These are phyloP conservation scores for Paecilomyces formosus DNA, from an alignment of 2,329 filamentous ascomycete species.

Conservation along the genomic window DNA sequence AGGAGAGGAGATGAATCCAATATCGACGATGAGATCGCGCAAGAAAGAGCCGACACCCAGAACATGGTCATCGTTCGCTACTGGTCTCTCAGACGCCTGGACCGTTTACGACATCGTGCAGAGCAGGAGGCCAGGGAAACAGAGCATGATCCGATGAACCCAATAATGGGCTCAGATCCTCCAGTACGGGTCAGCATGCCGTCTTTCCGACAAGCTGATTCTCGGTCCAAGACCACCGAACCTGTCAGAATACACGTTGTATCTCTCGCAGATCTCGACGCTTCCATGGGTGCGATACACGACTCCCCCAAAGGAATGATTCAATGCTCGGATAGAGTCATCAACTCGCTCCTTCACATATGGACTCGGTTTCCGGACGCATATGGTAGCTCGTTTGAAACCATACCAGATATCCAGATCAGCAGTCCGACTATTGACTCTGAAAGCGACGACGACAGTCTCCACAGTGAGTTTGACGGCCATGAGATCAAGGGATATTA, in stretches of 20 bases:
- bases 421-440: slow-evolving; percentile 13
- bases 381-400: slow-evolving; percentile 6
- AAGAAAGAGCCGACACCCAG: slow-evolving; percentile 35
- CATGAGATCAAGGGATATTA: slow-evolving; percentile 22
- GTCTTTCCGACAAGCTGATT: background rate
- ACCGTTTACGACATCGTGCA: slow-evolving; percentile 28
- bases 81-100: slow-evolving; percentile 31
- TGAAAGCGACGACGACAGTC: slow-evolving; percentile 6
- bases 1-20: background rate
- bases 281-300: slow-evolving; percentile 24
- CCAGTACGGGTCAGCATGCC: slow-evolving; percentile 7
- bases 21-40: slow-evolving; percentile 24
- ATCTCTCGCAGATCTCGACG: slow-evolving; percentile 24
- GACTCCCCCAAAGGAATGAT: slow-evolving; percentile 32
- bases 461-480: slow-evolving; percentile 8
- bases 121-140: slow-evolving; percentile 25
- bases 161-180: slow-evolving; percentile 12
- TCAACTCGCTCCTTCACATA: slow-evolving; percentile 22
- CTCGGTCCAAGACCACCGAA: background rate
- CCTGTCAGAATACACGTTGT: slow-evolving; percentile 17
- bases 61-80: slow-evolving; percentile 39
- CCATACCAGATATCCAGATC: slow-evolving; percentile 11
- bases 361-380: slow-evolving; percentile 15
- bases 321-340: slow-evolving; percentile 24
- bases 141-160: slow-evolving; percentile 12